A percentile compares a stretch with the other conserved stretches of the same genome.
Conservation (phyloP, 1,284 basidiomycete genomes). For the Sutorius eximius region DNA sequence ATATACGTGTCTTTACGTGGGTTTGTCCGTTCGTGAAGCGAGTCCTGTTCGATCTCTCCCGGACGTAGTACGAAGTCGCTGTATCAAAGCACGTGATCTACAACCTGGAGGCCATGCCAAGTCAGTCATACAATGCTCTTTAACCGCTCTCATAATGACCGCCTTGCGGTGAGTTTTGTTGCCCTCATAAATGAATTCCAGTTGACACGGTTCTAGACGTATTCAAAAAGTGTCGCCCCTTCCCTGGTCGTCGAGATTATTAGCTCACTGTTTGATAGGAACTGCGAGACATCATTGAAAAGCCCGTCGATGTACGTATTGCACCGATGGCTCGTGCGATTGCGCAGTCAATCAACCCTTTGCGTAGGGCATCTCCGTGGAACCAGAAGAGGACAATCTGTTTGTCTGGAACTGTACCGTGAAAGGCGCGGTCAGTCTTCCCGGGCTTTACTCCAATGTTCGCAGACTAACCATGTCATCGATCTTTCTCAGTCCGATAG, state of each 20-base stretch:
- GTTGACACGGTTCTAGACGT: conserved; percentile 44
- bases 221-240: conserved; percentile 59
- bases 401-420: conserved; percentile 79
- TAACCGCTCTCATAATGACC: conserved; percentile 43
- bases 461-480: conserved; percentile 1
- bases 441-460: conserved; percentile 2
- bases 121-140: background rate
- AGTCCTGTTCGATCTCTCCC: background rate
- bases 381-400: conserved; percentile 71
- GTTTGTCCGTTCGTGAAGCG: background rate
- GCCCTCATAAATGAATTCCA: conserved; percentile 3
- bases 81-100: conserved; percentile 16
- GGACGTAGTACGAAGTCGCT: background rate
- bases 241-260: conserved; percentile 5
- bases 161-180: conserved; percentile 50
- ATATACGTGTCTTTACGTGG: too few species aligned
- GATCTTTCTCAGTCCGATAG: conserved; percentile 57
- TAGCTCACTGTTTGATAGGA: conserved; percentile 47
- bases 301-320: conserved; percentile 58
- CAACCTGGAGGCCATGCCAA: background rate
- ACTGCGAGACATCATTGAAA: conserved; percentile 54
- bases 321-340: conserved; percentile 8
- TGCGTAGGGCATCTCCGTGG: conserved; percentile 58
- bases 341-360: conserved; percentile 9
- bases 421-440: conserved; percentile 66